Evolutionary conservation across 257 asterid genomes (phyloP).

Genomic region (Nicotiana sylvestris): DNA sequence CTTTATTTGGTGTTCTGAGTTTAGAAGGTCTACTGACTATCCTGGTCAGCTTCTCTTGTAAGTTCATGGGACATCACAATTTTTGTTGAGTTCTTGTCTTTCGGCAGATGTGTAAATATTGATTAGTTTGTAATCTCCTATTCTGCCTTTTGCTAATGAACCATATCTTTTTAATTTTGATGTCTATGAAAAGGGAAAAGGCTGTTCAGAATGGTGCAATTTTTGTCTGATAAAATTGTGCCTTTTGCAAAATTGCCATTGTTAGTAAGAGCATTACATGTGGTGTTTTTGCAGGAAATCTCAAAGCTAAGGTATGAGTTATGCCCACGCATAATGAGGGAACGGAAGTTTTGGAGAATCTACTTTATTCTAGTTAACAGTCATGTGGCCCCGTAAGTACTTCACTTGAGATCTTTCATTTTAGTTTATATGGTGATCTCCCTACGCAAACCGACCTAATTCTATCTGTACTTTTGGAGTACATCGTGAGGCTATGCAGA

Average conservation of each 20-base stretch:
- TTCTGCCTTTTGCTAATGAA: background rate
- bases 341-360: conserved; percentile 95
- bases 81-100: background rate
- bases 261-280: background rate
- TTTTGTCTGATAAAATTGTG: background rate
- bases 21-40: background rate
- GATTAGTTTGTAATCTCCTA: background rate
- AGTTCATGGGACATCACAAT: background rate
- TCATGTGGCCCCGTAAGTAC: conserved; percentile 78
- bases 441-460: background rate
- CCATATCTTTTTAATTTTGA: background rate
- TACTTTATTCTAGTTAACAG: conserved; percentile 85
- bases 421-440: background rate
- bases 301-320: conserved; percentile 73
- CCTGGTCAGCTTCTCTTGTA: background rate
- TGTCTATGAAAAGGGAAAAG: background rate
- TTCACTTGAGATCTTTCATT: background rate
- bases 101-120: background rate
- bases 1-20: conserved; percentile 2
- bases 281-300: conserved; percentile 57
- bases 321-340: conserved; percentile 91
- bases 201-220: background rate
- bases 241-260: background rate
- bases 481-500: background rate
- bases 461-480: background rate